A percentile compares a stretch with the other conserved stretches of the same genome.
Conservation (phyloP, 768 basidiomycete genomes). For the Cystofilobasidium ferigula region DNA sequence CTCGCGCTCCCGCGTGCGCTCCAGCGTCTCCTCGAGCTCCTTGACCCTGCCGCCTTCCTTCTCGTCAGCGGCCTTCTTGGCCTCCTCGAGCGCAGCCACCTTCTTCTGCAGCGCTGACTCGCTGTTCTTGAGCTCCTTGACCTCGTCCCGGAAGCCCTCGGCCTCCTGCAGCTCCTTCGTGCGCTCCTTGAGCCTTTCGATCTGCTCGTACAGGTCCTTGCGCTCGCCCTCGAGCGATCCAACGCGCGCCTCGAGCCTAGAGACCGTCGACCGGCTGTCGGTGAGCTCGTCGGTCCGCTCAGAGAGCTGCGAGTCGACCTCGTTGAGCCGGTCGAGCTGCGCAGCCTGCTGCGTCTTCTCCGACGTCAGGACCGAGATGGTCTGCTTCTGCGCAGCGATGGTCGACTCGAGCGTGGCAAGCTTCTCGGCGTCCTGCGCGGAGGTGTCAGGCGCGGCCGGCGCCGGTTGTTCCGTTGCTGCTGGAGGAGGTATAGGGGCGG, state of each 20-base stretch:
- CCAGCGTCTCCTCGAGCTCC: slow-evolving; percentile 20
- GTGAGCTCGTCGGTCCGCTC: slow-evolving; percentile 8
- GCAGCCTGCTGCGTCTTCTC: slow-evolving; percentile 54
- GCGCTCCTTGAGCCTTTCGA: slow-evolving; percentile 7
- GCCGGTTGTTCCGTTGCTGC: too few relatives aligned
- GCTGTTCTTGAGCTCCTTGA: slow-evolving; percentile 13
- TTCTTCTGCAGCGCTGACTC: neutral
- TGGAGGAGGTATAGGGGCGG: too few relatives aligned
- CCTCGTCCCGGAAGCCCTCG: slow-evolving; percentile 7
- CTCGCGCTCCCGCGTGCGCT: slow-evolving; percentile 15
- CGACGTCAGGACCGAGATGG: slow-evolving; percentile 63
- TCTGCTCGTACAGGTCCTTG: slow-evolving; percentile 12
- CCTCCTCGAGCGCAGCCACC: slow-evolving; percentile 5
- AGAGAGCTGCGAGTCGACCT: slow-evolving; percentile 26
- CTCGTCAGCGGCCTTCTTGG: slow-evolving; percentile 9
- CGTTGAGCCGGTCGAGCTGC: slow-evolving; percentile 50
- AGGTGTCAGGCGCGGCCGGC: too few relatives aligned
- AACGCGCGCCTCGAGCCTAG: slow-evolving; percentile 15
- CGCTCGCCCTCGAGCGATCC: slow-evolving; percentile 17
- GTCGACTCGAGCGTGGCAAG: neutral
- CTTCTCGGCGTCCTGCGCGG: too few relatives aligned
- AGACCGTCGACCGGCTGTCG: slow-evolving; percentile 11
- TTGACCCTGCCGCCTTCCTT: slow-evolving; percentile 22
- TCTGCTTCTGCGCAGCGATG: slow-evolving; percentile 43
- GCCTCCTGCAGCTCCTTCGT: slow-evolving; percentile 16